These are phyloP conservation scores for Heterobasidion parviporum DNA, from an alignment of 1,284 basidiomycete species.

Conservation along the genomic window DNA sequence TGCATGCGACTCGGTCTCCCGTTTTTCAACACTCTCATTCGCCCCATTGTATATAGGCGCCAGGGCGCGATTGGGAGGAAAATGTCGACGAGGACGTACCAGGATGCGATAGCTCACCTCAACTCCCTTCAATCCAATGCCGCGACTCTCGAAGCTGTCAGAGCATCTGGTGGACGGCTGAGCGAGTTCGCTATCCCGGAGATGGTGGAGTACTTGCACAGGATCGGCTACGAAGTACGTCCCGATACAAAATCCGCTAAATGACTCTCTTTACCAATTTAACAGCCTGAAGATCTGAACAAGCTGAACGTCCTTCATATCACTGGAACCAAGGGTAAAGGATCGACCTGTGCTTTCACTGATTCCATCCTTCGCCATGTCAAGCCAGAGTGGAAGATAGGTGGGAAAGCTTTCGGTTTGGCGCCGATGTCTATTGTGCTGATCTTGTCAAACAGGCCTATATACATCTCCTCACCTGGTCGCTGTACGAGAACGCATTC, in stretches of 20 bases:
- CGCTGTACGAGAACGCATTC: constrained; percentile 92
- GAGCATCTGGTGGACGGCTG: constrained; percentile 66
- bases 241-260: constrained; percentile 4
- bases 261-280: neutral
- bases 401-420: constrained; percentile 25
- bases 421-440: no score
- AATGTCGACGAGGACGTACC: constrained; percentile 52
- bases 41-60: neutral
- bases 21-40: neutral
- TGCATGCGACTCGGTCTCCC: neutral
- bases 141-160: constrained; percentile 78
- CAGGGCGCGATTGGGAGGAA: constrained; percentile 13
- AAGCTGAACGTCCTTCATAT: constrained; percentile 91
- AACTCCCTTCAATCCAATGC: constrained; percentile 96
- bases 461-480: constrained; percentile 98
- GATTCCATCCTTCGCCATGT: constrained; percentile 65
- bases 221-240: constrained; percentile 82
- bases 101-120: constrained; percentile 79
- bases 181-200: constrained; percentile 77
- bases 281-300: constrained; percentile 78
- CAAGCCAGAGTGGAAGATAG: constrained; percentile 64
- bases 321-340: constrained; percentile 98
- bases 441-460: constrained; percentile 43
- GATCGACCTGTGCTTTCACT: constrained; percentile 91
- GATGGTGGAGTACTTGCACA: constrained; percentile 83